Percentiles rank a stretch among this genome's conserved stretches.
Conservation (phyloP, 306 rosid species). For the Rosa persica region DNA sequence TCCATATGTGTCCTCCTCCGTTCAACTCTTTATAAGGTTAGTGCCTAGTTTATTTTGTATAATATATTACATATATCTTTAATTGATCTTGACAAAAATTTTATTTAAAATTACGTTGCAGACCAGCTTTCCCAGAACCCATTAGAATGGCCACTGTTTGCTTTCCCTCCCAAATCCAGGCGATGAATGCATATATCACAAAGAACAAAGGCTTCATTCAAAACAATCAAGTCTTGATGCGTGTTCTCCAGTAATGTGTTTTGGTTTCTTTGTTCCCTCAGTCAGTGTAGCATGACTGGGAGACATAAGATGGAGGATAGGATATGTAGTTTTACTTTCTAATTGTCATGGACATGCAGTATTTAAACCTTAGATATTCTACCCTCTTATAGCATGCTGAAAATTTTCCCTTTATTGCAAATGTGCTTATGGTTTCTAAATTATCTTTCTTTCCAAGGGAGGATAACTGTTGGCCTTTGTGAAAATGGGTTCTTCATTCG, state of each 20-base stretch:
- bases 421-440: neutral
- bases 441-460: neutral
- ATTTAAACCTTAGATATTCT: neutral
- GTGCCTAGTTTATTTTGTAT: slow-evolving; percentile 13
- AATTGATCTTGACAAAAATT: slow-evolving; percentile 13
- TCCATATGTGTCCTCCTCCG: slow-evolving; percentile 48
- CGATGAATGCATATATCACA: slow-evolving; percentile 58
- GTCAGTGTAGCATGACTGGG: neutral
- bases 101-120: slow-evolving; percentile 34
- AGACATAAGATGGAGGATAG: slow-evolving; percentile 19
- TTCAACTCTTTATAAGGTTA: slow-evolving; percentile 43
- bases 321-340: slow-evolving; percentile 7
- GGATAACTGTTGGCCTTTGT: neutral
- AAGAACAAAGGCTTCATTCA: slow-evolving; percentile 65
- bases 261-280: neutral
- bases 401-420: neutral
- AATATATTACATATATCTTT: neutral
- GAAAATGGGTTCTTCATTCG: neutral
- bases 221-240: slow-evolving; percentile 50
- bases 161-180: slow-evolving; percentile 54
- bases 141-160: slow-evolving; percentile 49
- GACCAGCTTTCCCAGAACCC: slow-evolving; percentile 38
- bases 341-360: neutral
- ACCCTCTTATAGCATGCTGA: neutral
- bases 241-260: slow-evolving; percentile 60